Conservation (phyloP, 495 filamentous ascomycete genomes). For the Poronia punctata region DNA sequence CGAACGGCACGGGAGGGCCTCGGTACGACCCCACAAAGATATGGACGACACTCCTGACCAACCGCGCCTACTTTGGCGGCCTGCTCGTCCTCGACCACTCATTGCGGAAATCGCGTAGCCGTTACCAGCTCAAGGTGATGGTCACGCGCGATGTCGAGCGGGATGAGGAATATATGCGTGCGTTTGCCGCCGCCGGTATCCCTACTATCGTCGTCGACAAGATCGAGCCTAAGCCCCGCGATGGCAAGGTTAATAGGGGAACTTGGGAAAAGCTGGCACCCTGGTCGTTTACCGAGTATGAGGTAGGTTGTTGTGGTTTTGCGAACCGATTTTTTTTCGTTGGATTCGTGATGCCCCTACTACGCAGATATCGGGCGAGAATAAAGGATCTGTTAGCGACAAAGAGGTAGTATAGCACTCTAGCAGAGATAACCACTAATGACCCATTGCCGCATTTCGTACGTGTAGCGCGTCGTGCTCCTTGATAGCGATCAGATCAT, state of each 20-base stretch:
- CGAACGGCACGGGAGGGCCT: constrained; percentile 7
- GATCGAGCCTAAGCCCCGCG: constrained; percentile 31
- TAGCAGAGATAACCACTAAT: background rate
- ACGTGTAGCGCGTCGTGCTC: constrained; percentile 30
- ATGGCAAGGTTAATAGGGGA: constrained; percentile 33
- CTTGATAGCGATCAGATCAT: constrained; percentile 35
- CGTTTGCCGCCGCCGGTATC: constrained; percentile 31
- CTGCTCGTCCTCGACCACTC: constrained; percentile 33
- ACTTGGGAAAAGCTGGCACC: constrained; percentile 38
- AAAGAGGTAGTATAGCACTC: too few species aligned
- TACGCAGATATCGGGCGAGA: too few species aligned
- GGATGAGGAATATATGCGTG: constrained; percentile 34
- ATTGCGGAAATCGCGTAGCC: constrained; percentile 25
- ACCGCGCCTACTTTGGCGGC: constrained; percentile 33
- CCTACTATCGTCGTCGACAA: constrained; percentile 33
- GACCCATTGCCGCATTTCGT: background rate
- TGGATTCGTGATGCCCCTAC: too few species aligned
- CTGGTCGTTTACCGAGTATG: constrained; percentile 34
- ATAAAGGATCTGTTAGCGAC: too few species aligned
- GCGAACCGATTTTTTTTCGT: background rate
- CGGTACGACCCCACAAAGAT: constrained; percentile 30
- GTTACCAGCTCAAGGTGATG: constrained; percentile 35
- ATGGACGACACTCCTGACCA: constrained; percentile 35
- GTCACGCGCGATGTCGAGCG: constrained; percentile 31
- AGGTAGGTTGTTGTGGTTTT: constrained; percentile 19